Evolutionary conservation across 2,329 filamentous ascomycete genomes (phyloP).

Genomic region (Curvularia sp.): DNA sequence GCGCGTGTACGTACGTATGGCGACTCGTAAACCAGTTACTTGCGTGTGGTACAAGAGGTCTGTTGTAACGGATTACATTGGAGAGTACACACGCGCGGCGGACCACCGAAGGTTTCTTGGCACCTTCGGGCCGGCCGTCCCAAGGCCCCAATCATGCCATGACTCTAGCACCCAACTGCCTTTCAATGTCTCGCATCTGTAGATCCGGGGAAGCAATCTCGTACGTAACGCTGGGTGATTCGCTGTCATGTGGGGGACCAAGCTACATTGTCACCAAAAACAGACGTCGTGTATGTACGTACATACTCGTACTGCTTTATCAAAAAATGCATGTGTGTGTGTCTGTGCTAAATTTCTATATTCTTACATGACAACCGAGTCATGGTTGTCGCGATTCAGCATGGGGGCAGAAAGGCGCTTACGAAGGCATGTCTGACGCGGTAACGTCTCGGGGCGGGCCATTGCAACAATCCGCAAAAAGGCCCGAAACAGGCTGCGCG

Average conservation of each 20-base stretch:
- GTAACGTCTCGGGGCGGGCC: conserved; percentile 15
- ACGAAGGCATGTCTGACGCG: neutral
- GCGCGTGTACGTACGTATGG: conserved; percentile 1
- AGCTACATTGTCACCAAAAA: neutral
- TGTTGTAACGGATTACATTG: neutral
- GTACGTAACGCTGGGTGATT: conserved; percentile 10
- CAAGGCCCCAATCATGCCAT: conserved; percentile 7
- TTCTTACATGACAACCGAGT: neutral
- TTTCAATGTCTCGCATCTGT: conserved; percentile 10
- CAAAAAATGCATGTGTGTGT: neutral
- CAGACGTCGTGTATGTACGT: neutral
- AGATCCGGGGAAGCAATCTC: conserved; percentile 17
- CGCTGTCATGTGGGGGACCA: neutral
- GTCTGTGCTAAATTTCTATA: neutral
- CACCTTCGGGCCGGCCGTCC: conserved; percentile 5
- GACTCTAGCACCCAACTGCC: neutral
- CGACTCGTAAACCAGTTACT: neutral
- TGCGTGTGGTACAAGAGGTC: neutral
- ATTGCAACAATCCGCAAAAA: conserved; percentile 12
- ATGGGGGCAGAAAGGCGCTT: neutral
- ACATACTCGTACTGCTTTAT: neutral
- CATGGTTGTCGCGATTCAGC: neutral
- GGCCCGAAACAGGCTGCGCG: conserved; percentile 6
- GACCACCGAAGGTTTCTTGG: neutral
- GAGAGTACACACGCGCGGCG: neutral